These are phyloP conservation scores for Rhododendron kiyosumense DNA, from an alignment of 148 eudicot genomes.

Conservation along the genomic window DNA sequence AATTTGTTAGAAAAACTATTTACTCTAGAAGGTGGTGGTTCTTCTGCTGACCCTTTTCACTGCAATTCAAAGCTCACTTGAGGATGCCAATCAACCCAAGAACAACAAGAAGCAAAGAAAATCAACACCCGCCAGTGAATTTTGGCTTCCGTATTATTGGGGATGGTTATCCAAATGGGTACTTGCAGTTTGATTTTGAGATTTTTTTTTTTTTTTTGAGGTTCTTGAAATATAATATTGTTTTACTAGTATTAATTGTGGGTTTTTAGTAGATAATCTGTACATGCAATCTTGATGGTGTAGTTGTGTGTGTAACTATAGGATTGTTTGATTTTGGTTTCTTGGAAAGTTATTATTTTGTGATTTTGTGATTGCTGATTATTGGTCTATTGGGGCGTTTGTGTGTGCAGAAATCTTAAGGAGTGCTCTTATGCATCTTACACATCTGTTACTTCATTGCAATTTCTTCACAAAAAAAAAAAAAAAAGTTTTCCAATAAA, in stretches of 20 bases:
- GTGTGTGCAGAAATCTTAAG: background rate
- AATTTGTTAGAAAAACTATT: no score
- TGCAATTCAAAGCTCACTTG: conserved; percentile 16
- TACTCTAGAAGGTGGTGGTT: background rate
- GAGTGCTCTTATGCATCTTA: background rate
- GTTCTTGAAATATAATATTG: background rate
- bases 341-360: background rate
- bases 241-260: background rate
- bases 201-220: background rate
- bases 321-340: background rate
- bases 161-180: conserved; percentile 81
- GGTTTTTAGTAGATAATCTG: background rate
- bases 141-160: conserved; percentile 54
- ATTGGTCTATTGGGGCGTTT: background rate
- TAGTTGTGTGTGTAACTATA: background rate
- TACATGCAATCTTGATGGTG: background rate
- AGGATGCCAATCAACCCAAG: conserved; percentile 12
- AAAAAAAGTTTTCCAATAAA: no score
- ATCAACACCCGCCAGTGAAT: conserved; percentile 1
- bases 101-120: conserved; percentile 5
- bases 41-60: background rate
- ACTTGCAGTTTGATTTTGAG: conserved; percentile 7
- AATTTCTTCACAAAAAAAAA: background rate
- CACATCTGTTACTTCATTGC: background rate
- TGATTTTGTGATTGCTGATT: background rate